Percentiles rank a stretch among this genome's conserved stretches.
phyloP scores from a whole-genome alignment of 2,329 filamentous ascomycete species.

The Alternaria sp. region DNA sequence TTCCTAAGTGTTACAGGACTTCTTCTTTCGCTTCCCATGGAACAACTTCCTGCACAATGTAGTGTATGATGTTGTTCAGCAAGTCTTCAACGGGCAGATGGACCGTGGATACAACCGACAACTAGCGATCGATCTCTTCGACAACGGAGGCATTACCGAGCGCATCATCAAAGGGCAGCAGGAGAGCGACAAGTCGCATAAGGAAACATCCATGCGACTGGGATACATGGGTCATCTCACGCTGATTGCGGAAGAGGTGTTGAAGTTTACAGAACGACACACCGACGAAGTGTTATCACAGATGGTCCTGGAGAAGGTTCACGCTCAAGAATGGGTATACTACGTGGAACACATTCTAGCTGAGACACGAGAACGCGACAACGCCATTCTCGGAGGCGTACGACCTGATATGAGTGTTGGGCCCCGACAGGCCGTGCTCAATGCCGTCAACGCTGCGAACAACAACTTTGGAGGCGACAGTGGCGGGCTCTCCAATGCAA shows the following conservation, averaged over 20 bases:
- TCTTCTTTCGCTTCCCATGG: constrained; percentile 99
- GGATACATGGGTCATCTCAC: constrained; percentile 99
- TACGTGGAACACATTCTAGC: constrained; percentile 94
- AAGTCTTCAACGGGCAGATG: constrained; percentile 99
- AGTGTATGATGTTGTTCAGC: constrained; percentile 97
- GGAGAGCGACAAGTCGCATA: constrained; percentile 85
- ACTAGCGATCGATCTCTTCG: constrained; percentile 90
- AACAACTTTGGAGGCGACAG: constrained; percentile 61
- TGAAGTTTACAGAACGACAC: constrained; percentile 96
- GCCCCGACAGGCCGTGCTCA: constrained; percentile 73
- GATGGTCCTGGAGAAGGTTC: constrained; percentile 84
- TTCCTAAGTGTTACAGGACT: constrained; percentile 67
- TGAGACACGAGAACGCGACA: constrained; percentile 93
- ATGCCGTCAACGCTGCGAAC: constrained; percentile 65
- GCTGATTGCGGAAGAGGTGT: constrained; percentile 95
- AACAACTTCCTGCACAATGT: constrained; percentile 99
- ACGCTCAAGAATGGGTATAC: constrained; percentile 88
- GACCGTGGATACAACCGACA: constrained; percentile 92
- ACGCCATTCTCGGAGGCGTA: constrained; percentile 96
- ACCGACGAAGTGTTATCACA: constrained; percentile 87
- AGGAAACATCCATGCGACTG: constrained; percentile 84
- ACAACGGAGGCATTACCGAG: constrained; percentile 86
- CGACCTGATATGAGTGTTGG: constrained; percentile 88
- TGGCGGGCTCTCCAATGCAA: constrained; percentile 73
- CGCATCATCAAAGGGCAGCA: constrained; percentile 91